Evolutionary conservation across 495 filamentous ascomycete genomes (phyloP).

Genomic region (Penicillium egyptiacum): DNA sequence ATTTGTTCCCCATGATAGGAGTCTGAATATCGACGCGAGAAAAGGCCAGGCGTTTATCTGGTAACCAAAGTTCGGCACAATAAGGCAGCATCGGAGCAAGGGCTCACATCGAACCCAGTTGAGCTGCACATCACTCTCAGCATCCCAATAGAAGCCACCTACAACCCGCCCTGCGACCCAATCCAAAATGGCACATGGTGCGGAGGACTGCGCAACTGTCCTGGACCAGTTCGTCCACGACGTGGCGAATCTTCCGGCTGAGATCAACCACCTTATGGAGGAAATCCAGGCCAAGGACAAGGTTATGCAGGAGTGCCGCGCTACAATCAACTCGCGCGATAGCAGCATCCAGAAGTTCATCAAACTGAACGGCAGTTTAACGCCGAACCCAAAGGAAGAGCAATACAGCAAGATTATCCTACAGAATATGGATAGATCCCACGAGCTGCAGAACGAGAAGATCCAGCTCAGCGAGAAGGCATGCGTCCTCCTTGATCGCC

Average conservation of each 20-base stretch:
- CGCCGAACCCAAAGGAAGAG: conserved; percentile 84
- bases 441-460: conserved; percentile 85
- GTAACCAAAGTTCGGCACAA: not conserved
- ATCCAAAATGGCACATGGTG: conserved; percentile 38
- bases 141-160: not conserved
- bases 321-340: conserved; percentile 74
- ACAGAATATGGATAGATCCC: conserved; percentile 67
- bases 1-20: not conserved
- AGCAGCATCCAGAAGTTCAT: conserved; percentile 86
- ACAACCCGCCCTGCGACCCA: conserved; percentile 4
- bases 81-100: not conserved
- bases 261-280: conserved; percentile 89
- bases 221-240: conserved; percentile 92
- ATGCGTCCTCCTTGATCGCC: conserved; percentile 76
- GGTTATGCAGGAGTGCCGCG: conserved; percentile 69
- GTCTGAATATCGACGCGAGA: not conserved
- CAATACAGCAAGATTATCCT: conserved; percentile 66
- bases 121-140: not conserved
- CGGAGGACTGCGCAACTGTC: conserved; percentile 81
- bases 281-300: conserved; percentile 92
- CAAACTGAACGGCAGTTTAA: conserved; percentile 76
- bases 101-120: not conserved
- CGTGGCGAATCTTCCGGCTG: conserved; percentile 85
- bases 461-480: conserved; percentile 76
- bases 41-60: not conserved